Evolutionary conservation across 805 yeast genomes (phyloP).

Genomic region (Starmerella ratchasimensis): DNA sequence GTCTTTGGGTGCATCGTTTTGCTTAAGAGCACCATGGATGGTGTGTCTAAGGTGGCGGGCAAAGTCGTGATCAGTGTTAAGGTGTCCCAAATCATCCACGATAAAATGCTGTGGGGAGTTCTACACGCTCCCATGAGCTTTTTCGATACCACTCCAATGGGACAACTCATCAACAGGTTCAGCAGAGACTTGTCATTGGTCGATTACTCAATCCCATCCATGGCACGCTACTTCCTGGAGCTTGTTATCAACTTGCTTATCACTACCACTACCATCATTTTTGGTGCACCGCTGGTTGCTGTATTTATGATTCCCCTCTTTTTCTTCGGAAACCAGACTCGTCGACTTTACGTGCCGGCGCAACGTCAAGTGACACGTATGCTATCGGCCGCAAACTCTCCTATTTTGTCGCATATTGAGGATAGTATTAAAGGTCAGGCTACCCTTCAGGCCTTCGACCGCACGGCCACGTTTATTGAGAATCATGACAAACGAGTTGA

Average conservation of each 20-base stretch:
- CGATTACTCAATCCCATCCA: constrained; percentile 55
- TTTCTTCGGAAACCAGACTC: constrained; percentile 51
- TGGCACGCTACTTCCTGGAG: constrained; percentile 38
- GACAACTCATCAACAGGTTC: constrained; percentile 62
- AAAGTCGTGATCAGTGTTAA: constrained; percentile 13
- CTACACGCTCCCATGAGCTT: constrained; percentile 63
- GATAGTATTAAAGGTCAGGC: constrained; percentile 66
- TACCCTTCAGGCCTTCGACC: constrained; percentile 61
- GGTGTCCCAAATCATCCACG: constrained; percentile 31
- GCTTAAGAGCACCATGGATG: constrained; percentile 23
- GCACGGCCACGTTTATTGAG: constrained; percentile 44
- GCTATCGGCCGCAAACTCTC: constrained; percentile 53
- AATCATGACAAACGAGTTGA: constrained; percentile 19
- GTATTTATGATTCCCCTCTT: constrained; percentile 43
- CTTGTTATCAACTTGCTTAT: constrained; percentile 41
- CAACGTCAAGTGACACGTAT: constrained; percentile 68
- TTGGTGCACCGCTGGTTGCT: constrained; percentile 57
- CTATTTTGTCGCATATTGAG: constrained; percentile 67
- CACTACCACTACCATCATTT: constrained; percentile 41
- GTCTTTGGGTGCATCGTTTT: constrained; percentile 62
- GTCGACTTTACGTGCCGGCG: constrained; percentile 49
- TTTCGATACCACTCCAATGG: constrained; percentile 69
- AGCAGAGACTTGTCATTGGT: constrained; percentile 67
- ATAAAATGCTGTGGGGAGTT: constrained; percentile 40
- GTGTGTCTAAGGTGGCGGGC: constrained; percentile 20